A percentile compares a stretch with the other conserved stretches of the same genome.
Evolutionary conservation across 2,329 filamentous ascomycete species (phyloP).

Genomic region (Aspergillus aculeatinus): DNA sequence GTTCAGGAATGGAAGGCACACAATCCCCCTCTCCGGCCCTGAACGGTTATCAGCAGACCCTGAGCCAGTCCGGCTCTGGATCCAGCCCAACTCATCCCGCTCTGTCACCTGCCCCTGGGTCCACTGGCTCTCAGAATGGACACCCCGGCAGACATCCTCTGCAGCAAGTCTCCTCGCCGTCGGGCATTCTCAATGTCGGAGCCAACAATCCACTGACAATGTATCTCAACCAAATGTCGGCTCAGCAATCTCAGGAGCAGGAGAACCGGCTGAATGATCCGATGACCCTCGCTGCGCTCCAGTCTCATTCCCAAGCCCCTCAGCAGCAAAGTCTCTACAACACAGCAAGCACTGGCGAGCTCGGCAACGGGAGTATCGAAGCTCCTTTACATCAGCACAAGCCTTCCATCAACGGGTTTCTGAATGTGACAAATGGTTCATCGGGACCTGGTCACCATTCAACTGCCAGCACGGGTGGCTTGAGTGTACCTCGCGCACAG

Average conservation of each 20-base stretch:
- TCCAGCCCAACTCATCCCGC: slow-evolving; percentile 60
- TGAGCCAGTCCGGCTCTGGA: slow-evolving; percentile 56
- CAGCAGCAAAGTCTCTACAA: slow-evolving; percentile 83
- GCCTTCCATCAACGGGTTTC: slow-evolving; percentile 64
- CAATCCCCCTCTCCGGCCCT: slow-evolving; percentile 56
- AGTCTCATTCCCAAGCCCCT: slow-evolving; percentile 66
- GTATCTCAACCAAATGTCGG: slow-evolving; percentile 78
- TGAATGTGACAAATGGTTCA: slow-evolving; percentile 51
- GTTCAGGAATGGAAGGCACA: slow-evolving; percentile 53
- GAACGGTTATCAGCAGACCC: slow-evolving; percentile 57
- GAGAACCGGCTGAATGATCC: slow-evolving; percentile 48
- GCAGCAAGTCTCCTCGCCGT: slow-evolving; percentile 57
- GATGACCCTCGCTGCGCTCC: slow-evolving; percentile 44
- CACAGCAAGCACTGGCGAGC: slow-evolving; percentile 66
- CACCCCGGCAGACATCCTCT: slow-evolving; percentile 60
- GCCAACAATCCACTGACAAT: slow-evolving; percentile 86
- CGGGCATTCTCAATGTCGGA: slow-evolving; percentile 74
- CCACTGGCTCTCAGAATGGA: slow-evolving; percentile 55
- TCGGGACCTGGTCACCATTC: slow-evolving; percentile 76
- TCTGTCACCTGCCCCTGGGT: slow-evolving; percentile 54
- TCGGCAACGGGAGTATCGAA: slow-evolving; percentile 55
- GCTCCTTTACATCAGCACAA: slow-evolving; percentile 53
- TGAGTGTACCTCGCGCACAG: slow-evolving; percentile 56
- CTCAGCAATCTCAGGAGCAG: slow-evolving; percentile 65
- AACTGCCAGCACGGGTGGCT: slow-evolving; percentile 57